Percentiles rank a stretch among this genome's conserved stretches.
These are phyloP conservation scores for Spergularia bocconei DNA, from an alignment of 148 eudicot genomes.

Conservation along the genomic window DNA sequence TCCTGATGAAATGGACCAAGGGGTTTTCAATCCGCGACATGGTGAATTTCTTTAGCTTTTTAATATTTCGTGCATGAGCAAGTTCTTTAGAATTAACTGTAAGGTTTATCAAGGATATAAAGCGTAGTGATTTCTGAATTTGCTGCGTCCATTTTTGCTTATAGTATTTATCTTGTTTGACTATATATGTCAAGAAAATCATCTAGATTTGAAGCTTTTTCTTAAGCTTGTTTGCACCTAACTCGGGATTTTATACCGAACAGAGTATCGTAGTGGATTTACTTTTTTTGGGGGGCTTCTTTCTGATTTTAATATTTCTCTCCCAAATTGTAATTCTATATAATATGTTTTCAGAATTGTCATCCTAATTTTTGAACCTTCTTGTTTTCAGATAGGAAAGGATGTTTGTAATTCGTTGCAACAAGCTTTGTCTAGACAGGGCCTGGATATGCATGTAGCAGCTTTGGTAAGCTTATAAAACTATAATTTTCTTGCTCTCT, in stretches of 20 bases:
- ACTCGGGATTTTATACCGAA: not conserved
- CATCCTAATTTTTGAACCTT: not conserved
- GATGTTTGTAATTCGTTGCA: constrained; percentile 71
- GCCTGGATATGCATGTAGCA: constrained; percentile 66
- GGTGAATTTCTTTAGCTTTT: constrained; percentile 48
- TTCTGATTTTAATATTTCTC: not conserved
- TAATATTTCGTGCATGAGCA: not conserved
- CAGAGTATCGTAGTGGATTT: not conserved
- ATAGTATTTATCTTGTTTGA: not conserved
- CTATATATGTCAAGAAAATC: not conserved
- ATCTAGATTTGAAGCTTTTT: not conserved
- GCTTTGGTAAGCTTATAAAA: constrained; percentile 50
- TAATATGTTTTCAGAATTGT: not conserved
- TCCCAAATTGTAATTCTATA: not conserved
- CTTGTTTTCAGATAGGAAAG: constrained; percentile 54
- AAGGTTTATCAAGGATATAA: not conserved
- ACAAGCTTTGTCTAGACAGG: constrained; percentile 56
- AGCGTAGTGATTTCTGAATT: not conserved
- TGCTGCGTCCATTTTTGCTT: not conserved
- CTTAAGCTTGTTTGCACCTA: not conserved
- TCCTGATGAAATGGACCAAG: constrained; percentile 80
- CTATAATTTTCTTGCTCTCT: not conserved
- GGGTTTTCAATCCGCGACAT: constrained; percentile 73
- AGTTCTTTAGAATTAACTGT: not conserved
- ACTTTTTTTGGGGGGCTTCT: not conserved